Conservation (phyloP, 2,329 filamentous ascomycete species). For the Calycina herbarum region DNA sequence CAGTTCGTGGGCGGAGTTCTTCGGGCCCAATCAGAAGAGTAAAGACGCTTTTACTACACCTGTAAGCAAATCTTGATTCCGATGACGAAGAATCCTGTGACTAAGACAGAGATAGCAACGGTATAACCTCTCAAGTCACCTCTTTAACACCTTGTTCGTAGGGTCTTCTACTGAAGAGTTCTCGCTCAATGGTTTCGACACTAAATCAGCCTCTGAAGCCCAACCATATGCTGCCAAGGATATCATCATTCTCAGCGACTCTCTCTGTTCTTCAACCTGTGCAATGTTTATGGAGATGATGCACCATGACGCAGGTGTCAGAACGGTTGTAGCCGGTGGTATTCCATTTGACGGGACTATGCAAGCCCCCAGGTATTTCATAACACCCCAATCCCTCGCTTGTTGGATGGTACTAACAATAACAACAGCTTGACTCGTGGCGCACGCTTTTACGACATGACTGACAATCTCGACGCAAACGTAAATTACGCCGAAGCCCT, state of each 20-base stretch:
- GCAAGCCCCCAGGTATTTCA: conserved; percentile 45
- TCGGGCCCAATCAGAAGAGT: conserved; percentile 23
- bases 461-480: conserved; percentile 29
- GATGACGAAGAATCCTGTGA: background rate
- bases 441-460: conserved; percentile 38
- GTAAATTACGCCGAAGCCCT: conserved; percentile 31
- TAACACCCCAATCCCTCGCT: background rate
- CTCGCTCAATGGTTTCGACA: conserved; percentile 33
- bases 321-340: conserved; percentile 54
- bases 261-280: conserved; percentile 59
- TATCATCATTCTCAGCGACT: conserved; percentile 54
- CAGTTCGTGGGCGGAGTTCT: conserved; percentile 27
- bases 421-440: conserved; percentile 45
- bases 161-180: conserved; percentile 27
- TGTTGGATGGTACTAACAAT: background rate
- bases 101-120: conserved; percentile 22
- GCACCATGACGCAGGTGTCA: conserved; percentile 52
- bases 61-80: conserved; percentile 15
- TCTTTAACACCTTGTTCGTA: conserved; percentile 28
- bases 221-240: conserved; percentile 42
- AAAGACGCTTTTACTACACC: conserved; percentile 28
- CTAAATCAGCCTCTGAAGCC: conserved; percentile 21
- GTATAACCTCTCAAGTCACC: conserved; percentile 26
- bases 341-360: conserved; percentile 48
- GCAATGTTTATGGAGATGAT: conserved; percentile 57